Percentiles rank a stretch among this genome's conserved stretches.
Evolutionary conservation across 352 stramenopile genomes (phyloP).

Genomic region (Labyrinthula sp.): DNA sequence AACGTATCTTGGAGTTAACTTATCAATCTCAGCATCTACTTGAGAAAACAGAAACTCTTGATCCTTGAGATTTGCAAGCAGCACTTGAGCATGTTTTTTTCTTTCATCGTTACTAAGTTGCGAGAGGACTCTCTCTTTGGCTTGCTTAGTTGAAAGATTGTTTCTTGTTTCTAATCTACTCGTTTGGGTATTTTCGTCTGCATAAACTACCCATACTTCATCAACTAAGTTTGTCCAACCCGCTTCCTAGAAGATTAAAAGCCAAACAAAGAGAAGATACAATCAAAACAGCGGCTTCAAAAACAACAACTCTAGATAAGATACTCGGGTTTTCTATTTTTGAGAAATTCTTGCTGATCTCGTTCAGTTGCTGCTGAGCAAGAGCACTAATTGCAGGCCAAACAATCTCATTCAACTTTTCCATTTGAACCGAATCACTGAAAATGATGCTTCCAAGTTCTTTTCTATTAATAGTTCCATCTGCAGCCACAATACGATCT

Average conservation of each 20-base stretch:
- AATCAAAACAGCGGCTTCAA: conserved; percentile 23
- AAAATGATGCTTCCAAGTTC: conserved; percentile 18
- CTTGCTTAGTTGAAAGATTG: conserved; percentile 16
- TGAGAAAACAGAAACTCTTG: neutral
- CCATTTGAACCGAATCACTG: conserved; percentile 5
- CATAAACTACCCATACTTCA: conserved; percentile 11
- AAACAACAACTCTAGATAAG: conserved; percentile 4
- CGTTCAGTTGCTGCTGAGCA: conserved; percentile 1
- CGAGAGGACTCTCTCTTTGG: conserved; percentile 6
- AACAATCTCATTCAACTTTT: conserved; percentile 19
- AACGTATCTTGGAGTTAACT: conserved; percentile 11
- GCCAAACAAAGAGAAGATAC: too few species aligned
- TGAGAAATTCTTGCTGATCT: conserved; percentile 1
- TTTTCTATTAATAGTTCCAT: conserved; percentile 23
- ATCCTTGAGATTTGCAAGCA: conserved; percentile 4
- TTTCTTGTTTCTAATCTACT: conserved; percentile 14
- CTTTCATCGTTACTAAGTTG: conserved; percentile 20
- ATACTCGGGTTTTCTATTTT: neutral
- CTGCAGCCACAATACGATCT: conserved; percentile 12
- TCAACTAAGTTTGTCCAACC: conserved; percentile 27
- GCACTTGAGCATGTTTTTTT: conserved; percentile 6
- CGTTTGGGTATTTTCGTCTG: neutral
- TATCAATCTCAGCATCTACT: conserved; percentile 1
- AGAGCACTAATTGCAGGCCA: conserved; percentile 18
- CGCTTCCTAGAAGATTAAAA: too few species aligned